Base-by-base conservation (phyloP, 306 rosid genomes). In the Prunus mume region DNA sequence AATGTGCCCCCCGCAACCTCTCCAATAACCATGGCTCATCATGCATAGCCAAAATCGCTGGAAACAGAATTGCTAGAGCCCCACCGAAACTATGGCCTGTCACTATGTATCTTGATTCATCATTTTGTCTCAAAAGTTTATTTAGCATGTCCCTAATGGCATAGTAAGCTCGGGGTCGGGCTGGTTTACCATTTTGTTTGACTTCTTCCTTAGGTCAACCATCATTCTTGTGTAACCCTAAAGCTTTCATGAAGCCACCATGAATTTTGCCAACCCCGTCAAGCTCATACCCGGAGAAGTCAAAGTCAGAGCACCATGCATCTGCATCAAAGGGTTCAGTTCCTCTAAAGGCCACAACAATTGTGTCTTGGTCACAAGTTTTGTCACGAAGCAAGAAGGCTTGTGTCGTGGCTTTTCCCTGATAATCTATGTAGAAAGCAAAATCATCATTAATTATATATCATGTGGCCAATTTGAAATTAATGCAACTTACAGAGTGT, bases 51-150 rank as follows among this genome's bases (percentile, higher is more conserved):
- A 89, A 25, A 28, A 91, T 72, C 0, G 89, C 78, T 0, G 86
- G 85, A 67, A 83, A 89, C 3, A 91, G 54, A 22, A 89, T 86
- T 12, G 93, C 90, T 0, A 89, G 84, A 14, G 93, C 93, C 5
- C 93, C 96, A 19, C 96, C 96, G 69, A 83, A 65, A 58, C 96
- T 89, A 67, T 91, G 96, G 0, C 96, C 96, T 1, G 91, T 87
- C 46, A 91, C 5, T n/a, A 91, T 79, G 51, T 82, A 89, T 64
- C 71, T 89, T 22, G 91, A 80, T 0, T 80, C 47, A 2, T 57
- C 63, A 43, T 86, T 86, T 65, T 65, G 60, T 2, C 19, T 66
- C 80, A 89, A 41, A 55, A 79, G 28, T 41, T 87, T 61, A 28
- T 61, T 87, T 1, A 89, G 47, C 22, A 73, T 70, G 65, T 84